phyloP scores from a whole-genome alignment of 352 stramenopile genomes.

The Pythium dissotocum region DNA sequence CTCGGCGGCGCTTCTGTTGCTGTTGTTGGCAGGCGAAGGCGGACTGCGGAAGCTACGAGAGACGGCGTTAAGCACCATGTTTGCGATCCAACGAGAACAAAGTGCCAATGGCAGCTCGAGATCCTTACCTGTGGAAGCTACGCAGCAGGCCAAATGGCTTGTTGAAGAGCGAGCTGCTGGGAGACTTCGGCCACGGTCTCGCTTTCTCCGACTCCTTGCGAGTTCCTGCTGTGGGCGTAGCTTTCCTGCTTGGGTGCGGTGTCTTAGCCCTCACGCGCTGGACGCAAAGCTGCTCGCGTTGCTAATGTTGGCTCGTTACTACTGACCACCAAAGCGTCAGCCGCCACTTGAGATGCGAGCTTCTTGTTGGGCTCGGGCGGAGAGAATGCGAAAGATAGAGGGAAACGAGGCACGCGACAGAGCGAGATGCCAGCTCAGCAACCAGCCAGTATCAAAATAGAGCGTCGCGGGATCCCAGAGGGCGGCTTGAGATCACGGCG shows the following conservation, averaged over 20 bases:
- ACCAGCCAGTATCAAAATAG: neutral
- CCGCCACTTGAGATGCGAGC: neutral
- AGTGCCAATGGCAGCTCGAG: constrained; percentile 1
- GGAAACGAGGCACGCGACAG: neutral
- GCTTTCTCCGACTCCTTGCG: neutral
- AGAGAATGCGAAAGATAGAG: constrained; percentile 8
- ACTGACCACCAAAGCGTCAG: constrained; percentile 1
- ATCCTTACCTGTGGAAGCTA: neutral
- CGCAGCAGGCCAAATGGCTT: neutral
- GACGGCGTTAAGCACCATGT: constrained; percentile 3
- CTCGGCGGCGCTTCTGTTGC: neutral
- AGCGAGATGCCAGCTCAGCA: neutral
- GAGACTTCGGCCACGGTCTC: neutral
- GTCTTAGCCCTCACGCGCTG: neutral
- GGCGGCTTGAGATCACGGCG: neutral
- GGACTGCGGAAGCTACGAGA: constrained; percentile 3
- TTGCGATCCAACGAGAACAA: constrained; percentile 3
- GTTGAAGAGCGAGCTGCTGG: neutral
- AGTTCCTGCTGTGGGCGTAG: neutral
- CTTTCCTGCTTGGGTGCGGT: neutral
- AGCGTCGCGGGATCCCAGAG: neutral
- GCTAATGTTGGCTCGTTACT: constrained; percentile 4
- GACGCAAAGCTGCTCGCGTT: constrained; percentile 7
- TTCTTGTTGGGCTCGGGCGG: neutral
- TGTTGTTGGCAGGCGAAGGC: constrained; percentile 6